Evolutionary conservation across 2,329 filamentous ascomycete genomes (phyloP).

Genomic region (Phoma herbarum): DNA sequence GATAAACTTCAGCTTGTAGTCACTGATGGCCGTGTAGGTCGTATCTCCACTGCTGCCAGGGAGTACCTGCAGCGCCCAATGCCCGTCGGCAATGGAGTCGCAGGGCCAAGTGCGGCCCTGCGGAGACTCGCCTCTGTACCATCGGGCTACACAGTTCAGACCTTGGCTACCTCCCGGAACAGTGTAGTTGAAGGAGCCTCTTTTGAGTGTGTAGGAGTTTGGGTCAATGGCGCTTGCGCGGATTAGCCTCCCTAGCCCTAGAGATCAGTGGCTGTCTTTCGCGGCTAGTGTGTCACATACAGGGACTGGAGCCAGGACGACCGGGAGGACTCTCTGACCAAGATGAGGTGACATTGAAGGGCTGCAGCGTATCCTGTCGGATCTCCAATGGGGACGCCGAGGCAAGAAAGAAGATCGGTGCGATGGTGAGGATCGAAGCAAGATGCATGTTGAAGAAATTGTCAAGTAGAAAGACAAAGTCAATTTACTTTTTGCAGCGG

Average conservation of each 20-base stretch:
- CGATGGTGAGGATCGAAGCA: constrained; percentile 12
- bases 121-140: constrained; percentile 33
- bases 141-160: constrained; percentile 38
- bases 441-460: constrained; percentile 22
- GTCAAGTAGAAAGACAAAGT: too few relatives aligned
- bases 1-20: constrained; percentile 35
- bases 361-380: constrained; percentile 26
- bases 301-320: constrained; percentile 1
- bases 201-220: constrained; percentile 28
- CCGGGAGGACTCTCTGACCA: neutral
- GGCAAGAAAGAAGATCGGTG: constrained; percentile 1
- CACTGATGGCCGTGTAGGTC: constrained; percentile 9
- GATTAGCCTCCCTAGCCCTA: constrained; percentile 32
- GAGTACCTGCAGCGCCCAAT: constrained; percentile 37
- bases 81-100: constrained; percentile 28
- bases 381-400: constrained; percentile 22
- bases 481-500: too few relatives aligned
- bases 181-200: constrained; percentile 6
- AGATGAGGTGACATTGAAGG: constrained; percentile 32
- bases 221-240: constrained; percentile 38
- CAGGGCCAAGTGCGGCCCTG: constrained; percentile 39
- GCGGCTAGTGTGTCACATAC: neutral
- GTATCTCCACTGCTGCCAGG: constrained; percentile 6
- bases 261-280: constrained; percentile 19
- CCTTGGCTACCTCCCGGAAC: constrained; percentile 32